Evolutionary conservation across 1,284 basidiomycete species (phyloP), one percentile per base, ranked within the genome.

Genomic region (Cystobasidium sp.): DNA sequence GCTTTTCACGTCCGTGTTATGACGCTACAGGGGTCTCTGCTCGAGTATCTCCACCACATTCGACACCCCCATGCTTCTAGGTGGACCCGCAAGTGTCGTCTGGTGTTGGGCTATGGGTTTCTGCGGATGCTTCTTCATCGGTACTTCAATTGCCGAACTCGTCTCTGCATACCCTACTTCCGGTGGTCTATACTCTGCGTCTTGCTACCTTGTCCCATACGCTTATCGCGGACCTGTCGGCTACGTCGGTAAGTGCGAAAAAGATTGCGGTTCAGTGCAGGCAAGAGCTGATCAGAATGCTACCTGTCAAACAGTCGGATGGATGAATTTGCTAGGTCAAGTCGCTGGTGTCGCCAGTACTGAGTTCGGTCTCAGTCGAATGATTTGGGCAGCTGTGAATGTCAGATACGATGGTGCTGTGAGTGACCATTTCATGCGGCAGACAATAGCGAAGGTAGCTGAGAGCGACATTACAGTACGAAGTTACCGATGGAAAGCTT

Each of bases 311-410:
- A 20, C 44, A 70, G 76, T 73, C 10, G 74, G 75, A 58, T 76
- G 61, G 51, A 69, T 68, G 72, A 52, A 44, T 31, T 22, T 62
- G 20, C 46, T 67, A 10, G 44, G 92, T 55, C 92, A 93, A 82
- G 87, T 92, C 70, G 90, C 91, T 5, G 92, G 92, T 44, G 84
- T 93, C 58, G 88, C 91, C 1, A 93, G 91, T 1, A 94, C 92
- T 1, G 94, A 95, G 82, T 96, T 91, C 80, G 94, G 93, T 71
- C 85, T 97, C 24, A 87, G 91, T 39, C 88, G 88, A 80, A 95
- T 96, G 94, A 94, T 96, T 76, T 90, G 91, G 83, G 89, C 90
- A 14, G 92, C 91, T 0, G 88, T 88, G 20, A 86, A 85, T 37
- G 81, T 89, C 63, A 86, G 84, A 56, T 87, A 85, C 80, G 87